Percentiles rank a stretch among this genome's conserved stretches.
These are phyloP conservation scores for Esteya vermicola DNA, from an alignment of 2,329 filamentous ascomycete genomes.

Conservation along the genomic window DNA sequence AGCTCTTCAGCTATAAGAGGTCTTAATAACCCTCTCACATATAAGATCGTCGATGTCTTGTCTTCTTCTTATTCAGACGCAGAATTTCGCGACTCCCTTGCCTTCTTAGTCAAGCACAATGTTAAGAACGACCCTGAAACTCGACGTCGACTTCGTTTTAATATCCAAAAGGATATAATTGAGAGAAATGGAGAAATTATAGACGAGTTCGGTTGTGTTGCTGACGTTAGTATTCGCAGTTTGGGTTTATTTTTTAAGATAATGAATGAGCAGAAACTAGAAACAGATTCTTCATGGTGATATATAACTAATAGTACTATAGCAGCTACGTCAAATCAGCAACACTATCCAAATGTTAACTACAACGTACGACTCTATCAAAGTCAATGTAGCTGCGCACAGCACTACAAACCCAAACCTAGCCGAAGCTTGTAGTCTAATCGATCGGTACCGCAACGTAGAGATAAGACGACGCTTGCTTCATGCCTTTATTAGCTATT, in stretches of 20 bases:
- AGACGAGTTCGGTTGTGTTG: conserved; percentile 74
- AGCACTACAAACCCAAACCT: conserved; percentile 60
- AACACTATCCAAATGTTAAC: conserved; percentile 66
- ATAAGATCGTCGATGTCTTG: conserved; percentile 71
- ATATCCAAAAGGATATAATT: conserved; percentile 85
- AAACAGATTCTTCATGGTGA: too few relatives aligned
- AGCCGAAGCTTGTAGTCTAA: conserved; percentile 59
- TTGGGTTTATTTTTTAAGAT: background rate
- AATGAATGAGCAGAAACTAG: conserved; percentile 14
- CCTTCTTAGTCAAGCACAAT: conserved; percentile 58
- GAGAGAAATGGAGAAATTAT: conserved; percentile 84
- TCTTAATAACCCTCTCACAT: conserved; percentile 52
- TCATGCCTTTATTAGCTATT: conserved; percentile 64
- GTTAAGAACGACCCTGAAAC: conserved; percentile 64
- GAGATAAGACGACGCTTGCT: conserved; percentile 72
- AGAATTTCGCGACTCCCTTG: conserved; percentile 75
- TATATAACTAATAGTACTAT: too few relatives aligned
- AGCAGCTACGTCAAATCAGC: conserved; percentile 83
- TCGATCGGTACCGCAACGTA: conserved; percentile 57
- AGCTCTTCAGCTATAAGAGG: too few relatives aligned
- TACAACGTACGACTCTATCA: conserved; percentile 66
- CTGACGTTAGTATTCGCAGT: conserved; percentile 46
- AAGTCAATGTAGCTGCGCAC: conserved; percentile 64
- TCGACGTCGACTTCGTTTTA: conserved; percentile 63
- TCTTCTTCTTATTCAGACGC: conserved; percentile 87